phyloP scores from a whole-genome alignment of 1,284 basidiomycete species.

The Apiotrichum domesticum region DNA sequence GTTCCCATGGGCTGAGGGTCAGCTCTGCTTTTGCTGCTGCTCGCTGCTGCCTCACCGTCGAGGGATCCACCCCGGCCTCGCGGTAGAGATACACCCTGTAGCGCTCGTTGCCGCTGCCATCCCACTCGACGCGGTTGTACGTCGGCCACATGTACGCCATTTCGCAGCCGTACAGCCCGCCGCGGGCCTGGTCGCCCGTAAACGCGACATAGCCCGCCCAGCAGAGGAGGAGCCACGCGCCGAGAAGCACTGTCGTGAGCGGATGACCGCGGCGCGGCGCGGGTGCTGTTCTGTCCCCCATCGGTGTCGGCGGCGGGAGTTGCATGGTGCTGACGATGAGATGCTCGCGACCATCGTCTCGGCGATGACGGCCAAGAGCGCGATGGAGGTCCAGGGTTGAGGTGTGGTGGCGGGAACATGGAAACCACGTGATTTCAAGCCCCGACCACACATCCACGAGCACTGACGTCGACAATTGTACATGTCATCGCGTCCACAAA shows the following conservation, averaged over 20 bases:
- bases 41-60: slow-evolving; percentile 10
- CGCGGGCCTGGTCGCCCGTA: slow-evolving; percentile 12
- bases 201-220: slow-evolving; percentile 8
- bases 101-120: slow-evolving; percentile 46
- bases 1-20: slow-evolving; percentile 52
- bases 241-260: background rate
- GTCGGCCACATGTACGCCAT: slow-evolving; percentile 98
- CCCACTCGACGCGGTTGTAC: slow-evolving; percentile 61
- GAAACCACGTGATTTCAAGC: background rate
- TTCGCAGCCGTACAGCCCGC: slow-evolving; percentile 57
- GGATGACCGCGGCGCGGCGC: background rate
- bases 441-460: background rate
- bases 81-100: slow-evolving; percentile 75
- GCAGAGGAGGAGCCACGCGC: slow-evolving; percentile 3
- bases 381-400: background rate
- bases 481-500: too few relatives aligned
- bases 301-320: background rate
- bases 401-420: background rate
- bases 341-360: too few relatives aligned
- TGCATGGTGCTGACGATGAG: too few relatives aligned
- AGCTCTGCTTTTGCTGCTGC: too few relatives aligned
- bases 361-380: background rate
- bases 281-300: background rate
- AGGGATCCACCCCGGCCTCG: slow-evolving; percentile 74
- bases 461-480: background rate